These are phyloP conservation scores for Globisporangium sylvaticum DNA, from an alignment of 352 stramenopile genomes.

Conservation along the genomic window DNA sequence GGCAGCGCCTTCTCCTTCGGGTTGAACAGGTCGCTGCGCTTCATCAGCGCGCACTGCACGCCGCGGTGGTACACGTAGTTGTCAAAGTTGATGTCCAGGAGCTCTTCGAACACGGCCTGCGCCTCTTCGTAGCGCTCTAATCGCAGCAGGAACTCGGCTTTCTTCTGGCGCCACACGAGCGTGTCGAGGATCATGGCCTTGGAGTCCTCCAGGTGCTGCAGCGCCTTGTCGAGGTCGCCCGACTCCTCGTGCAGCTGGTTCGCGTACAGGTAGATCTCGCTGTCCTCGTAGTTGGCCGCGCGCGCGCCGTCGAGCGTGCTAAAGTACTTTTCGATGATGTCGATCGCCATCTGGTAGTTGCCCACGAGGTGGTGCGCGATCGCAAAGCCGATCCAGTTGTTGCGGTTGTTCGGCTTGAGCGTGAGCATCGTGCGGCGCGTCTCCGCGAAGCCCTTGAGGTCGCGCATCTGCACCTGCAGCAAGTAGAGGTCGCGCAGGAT, in stretches of 20 bases:
- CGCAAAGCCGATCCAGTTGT: constrained; percentile 97
- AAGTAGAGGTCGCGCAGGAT: constrained; percentile 96
- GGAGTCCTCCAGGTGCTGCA: constrained; percentile 83
- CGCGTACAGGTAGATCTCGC: constrained; percentile 96
- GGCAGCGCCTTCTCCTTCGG: constrained; percentile 36
- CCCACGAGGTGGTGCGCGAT: constrained; percentile 93
- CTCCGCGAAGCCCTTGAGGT: constrained; percentile 91
- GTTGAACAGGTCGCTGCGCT: constrained; percentile 53
- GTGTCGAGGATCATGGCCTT: constrained; percentile 74
- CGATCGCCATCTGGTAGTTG: constrained; percentile 91
- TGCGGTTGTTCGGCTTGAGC: constrained; percentile 92
- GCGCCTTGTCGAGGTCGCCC: constrained; percentile 76
- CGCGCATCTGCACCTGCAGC: constrained; percentile 92
- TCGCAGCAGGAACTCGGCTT: constrained; percentile 66
- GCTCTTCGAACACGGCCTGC: constrained; percentile 51
- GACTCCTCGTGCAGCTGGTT: constrained; percentile 92
- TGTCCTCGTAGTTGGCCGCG: constrained; percentile 90
- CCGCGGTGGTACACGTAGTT: constrained; percentile 89
- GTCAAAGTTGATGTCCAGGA: constrained; percentile 88
- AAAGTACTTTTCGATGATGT: constrained; percentile 96
- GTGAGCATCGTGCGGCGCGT: constrained; percentile 92
- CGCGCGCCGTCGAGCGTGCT: constrained; percentile 75
- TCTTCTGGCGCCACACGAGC: constrained; percentile 72
- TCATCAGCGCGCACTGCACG: constrained; percentile 76
- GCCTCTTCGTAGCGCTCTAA: constrained; percentile 69